A percentile compares a stretch with the other conserved stretches of the same genome.
Conservation (phyloP, 768 basidiomycete genomes). For the Leucosporidium creatinivorum region DNA sequence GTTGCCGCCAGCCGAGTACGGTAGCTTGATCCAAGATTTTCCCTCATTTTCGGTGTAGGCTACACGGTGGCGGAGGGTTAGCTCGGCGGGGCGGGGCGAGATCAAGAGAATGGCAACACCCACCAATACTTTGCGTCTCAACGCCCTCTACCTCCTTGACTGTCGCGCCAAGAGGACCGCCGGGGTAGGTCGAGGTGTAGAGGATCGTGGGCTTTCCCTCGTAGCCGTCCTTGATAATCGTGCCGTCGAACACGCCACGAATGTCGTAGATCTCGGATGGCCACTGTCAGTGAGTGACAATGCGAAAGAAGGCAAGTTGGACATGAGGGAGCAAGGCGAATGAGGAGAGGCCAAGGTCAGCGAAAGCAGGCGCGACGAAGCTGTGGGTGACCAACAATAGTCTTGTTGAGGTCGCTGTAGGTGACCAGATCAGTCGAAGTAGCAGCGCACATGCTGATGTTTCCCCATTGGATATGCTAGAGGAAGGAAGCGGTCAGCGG, state of each 20-base stretch:
- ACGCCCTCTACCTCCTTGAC: conserved; percentile 20
- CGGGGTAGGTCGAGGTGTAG: conserved; percentile 26
- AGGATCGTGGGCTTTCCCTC: conserved; percentile 29
- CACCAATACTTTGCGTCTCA: conserved; percentile 26
- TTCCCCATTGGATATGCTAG: conserved; percentile 30
- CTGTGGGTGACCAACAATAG: conserved; percentile 1
- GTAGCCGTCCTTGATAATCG: conserved; percentile 28
- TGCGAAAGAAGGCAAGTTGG: too few species aligned
- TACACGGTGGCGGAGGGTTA: background rate
- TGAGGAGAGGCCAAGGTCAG: background rate
- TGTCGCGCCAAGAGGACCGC: conserved; percentile 27
- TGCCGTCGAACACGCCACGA: conserved; percentile 34
- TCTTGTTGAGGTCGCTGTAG: conserved; percentile 18
- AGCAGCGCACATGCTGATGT: conserved; percentile 20
- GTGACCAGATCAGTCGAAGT: conserved; percentile 16
- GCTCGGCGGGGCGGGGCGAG: background rate
- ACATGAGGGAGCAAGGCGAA: too few species aligned
- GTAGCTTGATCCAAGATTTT: conserved; percentile 29
- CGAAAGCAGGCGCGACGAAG: background rate
- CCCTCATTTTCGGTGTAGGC: conserved; percentile 32
- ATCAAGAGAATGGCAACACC: background rate
- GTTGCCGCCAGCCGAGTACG: conserved; percentile 20
- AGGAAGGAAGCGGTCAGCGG: background rate
- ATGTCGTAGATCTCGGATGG: conserved; percentile 35
- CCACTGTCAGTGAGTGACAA: conserved; percentile 3